These are phyloP conservation scores for Pestalotiopsis sp. DNA, from an alignment of 2,329 filamentous ascomycete genomes.

Conservation along the genomic window DNA sequence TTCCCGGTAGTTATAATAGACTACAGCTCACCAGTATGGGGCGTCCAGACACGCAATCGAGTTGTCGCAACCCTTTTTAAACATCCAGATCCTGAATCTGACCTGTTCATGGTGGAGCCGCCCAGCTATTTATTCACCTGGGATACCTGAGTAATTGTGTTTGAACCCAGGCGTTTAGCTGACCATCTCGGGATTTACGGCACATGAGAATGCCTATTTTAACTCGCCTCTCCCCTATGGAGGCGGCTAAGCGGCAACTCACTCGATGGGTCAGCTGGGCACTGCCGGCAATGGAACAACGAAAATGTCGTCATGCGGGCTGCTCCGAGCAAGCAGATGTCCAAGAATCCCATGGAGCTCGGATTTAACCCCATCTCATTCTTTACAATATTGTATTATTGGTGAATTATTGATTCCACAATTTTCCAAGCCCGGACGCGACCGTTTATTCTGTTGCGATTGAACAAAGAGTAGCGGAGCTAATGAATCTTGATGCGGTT, in stretches of 20 bases:
- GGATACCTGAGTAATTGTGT: not conserved
- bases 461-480: no score
- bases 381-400: no score
- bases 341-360: no score
- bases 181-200: not conserved
- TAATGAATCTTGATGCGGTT: no score
- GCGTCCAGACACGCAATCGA: not conserved
- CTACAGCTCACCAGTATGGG: no score
- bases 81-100: not conserved
- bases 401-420: no score
- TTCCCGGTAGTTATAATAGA: no score
- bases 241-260: not conserved
- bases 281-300: not conserved
- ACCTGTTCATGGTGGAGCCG: not conserved
- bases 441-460: no score
- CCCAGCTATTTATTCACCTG: not conserved
- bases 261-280: not conserved
- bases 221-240: not conserved
- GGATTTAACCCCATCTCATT: no score
- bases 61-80: not conserved
- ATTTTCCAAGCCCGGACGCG: no score
- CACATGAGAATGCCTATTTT: not conserved
- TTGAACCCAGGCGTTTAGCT: not conserved
- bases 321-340: not conserved
- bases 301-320: not conserved